Base-by-base conservation (phyloP, 257 asterid genomes). In the Solanum appendiculatum region DNA sequence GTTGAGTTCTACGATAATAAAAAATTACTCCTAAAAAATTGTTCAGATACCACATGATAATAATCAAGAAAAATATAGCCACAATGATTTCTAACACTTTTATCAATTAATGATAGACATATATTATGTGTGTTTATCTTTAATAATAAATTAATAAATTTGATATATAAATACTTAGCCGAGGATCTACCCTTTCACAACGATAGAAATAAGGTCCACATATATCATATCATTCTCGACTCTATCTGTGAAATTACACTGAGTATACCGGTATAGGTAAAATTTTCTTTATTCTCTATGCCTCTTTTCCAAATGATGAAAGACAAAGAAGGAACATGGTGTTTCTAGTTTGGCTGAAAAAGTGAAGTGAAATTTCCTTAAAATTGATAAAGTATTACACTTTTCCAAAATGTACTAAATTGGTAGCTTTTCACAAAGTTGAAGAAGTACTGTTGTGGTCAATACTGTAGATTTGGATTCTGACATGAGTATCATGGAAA, bases 321-420 rank as follows among this genome's bases (percentile, higher is more conserved):
- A 13, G 84, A 42, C 34, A 78, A 78, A 15, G 16, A 29, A 78
- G 27, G 39, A 27, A 14, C 23, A 77, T 42, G 63, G 14, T 37
- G 58, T 40, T 75, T 77, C 83, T 74, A 40, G 14, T n/a, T 75
- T 40, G 37, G 84, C 64, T 7, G 64, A 78, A 80, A 80, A 48
- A 27, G 85, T 48, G 68, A 80, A 80, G 85, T 80, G 85, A 80
- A 80, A 48, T 80, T 29, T 80, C 85, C 85, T 80, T 80, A 80
- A 80, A 80, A 48, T 46, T 80, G 42, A 46, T 3, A 48, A 80
- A 80, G 66, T 18, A 5, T 36, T 46, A 36, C 5, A 21, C 66
- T 23, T 7, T 18, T 8, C 29, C 48, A 34, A 12, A 74, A 78
- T 80, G 85, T 46, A 80, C 42, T 48, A 16, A 48, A 29, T 75